A percentile compares a stretch with the other conserved stretches of the same genome.
Conservation (phyloP, 2,329 filamentous ascomycete species). For the Bimuria novae-zelandiae region DNA sequence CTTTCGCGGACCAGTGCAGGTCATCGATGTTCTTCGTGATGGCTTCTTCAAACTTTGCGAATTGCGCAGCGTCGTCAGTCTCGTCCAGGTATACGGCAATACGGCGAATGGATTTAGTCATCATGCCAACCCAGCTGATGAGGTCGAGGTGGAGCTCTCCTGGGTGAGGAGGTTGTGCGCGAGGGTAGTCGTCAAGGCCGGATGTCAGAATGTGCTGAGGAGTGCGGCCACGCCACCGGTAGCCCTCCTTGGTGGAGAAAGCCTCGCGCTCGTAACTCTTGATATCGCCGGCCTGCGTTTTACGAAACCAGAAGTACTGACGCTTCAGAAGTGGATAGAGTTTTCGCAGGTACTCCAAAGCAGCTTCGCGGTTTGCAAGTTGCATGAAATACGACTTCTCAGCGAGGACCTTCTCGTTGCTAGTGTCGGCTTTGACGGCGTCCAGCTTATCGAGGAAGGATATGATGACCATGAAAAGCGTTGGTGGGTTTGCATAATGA, state of each 20-base stretch:
- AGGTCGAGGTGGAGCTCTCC: slow-evolving; percentile 95
- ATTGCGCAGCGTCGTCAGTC: slow-evolving; percentile 74
- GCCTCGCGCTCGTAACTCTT: slow-evolving; percentile 89
- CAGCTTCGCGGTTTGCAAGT: slow-evolving; percentile 69
- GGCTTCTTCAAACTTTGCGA: slow-evolving; percentile 71
- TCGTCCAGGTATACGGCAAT: slow-evolving; percentile 78
- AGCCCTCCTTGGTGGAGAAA: slow-evolving; percentile 87
- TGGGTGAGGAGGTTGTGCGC: slow-evolving; percentile 89
- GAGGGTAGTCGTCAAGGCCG: slow-evolving; percentile 94
- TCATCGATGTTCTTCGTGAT: slow-evolving; percentile 88
- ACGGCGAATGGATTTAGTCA: slow-evolving; percentile 82
- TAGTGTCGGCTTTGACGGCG: slow-evolving; percentile 43
- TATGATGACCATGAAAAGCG: slow-evolving; percentile 87
- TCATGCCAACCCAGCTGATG: slow-evolving; percentile 96
- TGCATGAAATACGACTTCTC: slow-evolving; percentile 62
- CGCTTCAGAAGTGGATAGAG: slow-evolving; percentile 86
- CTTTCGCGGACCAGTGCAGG: slow-evolving; percentile 85
- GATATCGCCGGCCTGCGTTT: slow-evolving; percentile 87
- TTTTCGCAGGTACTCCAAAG: slow-evolving; percentile 71
- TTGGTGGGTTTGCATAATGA: slow-evolving; percentile 96
- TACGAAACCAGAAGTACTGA: slow-evolving; percentile 94
- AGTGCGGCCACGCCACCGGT: slow-evolving; percentile 92
- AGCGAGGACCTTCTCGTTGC: slow-evolving; percentile 40
- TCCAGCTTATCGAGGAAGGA: slow-evolving; percentile 80
- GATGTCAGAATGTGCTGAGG: slow-evolving; percentile 87